phyloP scores from a whole-genome alignment of 2,329 filamentous ascomycete genomes.

The Bipolaris victoriae region DNA sequence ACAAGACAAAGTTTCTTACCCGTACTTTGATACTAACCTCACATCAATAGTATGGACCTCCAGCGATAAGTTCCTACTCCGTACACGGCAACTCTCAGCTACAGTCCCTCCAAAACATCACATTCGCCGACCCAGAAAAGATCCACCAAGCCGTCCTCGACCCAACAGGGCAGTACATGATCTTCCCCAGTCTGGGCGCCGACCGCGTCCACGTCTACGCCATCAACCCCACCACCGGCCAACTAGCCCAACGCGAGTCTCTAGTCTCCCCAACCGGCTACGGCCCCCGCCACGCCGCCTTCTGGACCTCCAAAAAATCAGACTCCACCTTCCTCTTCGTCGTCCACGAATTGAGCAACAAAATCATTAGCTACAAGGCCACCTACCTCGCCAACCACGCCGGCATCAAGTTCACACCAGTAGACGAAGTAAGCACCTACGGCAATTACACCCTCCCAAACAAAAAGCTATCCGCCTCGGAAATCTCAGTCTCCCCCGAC shows the following conservation, averaged over 20 bases:
- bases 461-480: constrained; percentile 53
- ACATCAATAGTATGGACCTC: constrained; percentile 47
- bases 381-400: constrained; percentile 52
- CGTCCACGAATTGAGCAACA: constrained; percentile 66
- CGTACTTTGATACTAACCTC: background rate
- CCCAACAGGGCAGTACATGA: constrained; percentile 66
- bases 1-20: background rate
- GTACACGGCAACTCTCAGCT: constrained; percentile 18
- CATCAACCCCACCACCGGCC: constrained; percentile 54
- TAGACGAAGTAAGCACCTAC: constrained; percentile 54
- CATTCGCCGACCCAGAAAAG: constrained; percentile 53
- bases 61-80: constrained; percentile 46
- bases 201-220: constrained; percentile 67
- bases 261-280: constrained; percentile 58
- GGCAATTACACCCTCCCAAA: constrained; percentile 40
- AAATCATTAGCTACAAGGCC: constrained; percentile 63
- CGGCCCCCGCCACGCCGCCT: constrained; percentile 71
- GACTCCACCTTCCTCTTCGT: constrained; percentile 61
- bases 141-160: constrained; percentile 71
- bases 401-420: constrained; percentile 55
- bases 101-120: constrained; percentile 49
- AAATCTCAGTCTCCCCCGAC: constrained; percentile 62
- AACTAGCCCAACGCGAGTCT: constrained; percentile 55
- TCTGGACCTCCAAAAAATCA: constrained; percentile 49
- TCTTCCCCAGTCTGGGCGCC: constrained; percentile 70